Conservation (phyloP, 2,329 filamentous ascomycete species). For the Aspergillus transmontanensis region DNA sequence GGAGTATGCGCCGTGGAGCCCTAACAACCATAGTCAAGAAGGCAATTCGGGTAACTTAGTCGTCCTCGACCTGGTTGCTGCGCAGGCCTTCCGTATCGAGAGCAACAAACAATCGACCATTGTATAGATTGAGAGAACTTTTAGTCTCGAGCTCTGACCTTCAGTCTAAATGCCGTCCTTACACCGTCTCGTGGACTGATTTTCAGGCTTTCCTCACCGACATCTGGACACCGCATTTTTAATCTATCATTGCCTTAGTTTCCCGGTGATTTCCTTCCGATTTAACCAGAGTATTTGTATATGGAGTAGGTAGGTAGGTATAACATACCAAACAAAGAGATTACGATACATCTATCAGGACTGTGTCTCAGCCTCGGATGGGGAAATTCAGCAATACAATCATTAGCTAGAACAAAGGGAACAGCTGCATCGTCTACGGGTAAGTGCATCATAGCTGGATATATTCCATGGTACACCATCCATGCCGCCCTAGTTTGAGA, state of each 20-base stretch:
- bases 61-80: conserved; percentile 21
- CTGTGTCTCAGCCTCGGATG: not conserved
- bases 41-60: conserved; percentile 21
- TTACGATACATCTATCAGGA: not conserved
- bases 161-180: not conserved
- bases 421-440: conserved; percentile 16
- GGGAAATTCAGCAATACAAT: not conserved
- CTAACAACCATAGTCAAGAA: not conserved
- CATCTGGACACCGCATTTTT: not conserved
- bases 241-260: not conserved
- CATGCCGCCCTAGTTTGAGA: conserved; percentile 2
- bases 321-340: not conserved
- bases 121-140: not conserved
- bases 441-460: conserved; percentile 19
- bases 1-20: conserved; percentile 12
- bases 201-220: conserved; percentile 1
- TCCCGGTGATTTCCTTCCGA: not conserved
- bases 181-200: conserved; percentile 8
- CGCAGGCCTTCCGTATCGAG: conserved; percentile 14
- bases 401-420: not conserved
- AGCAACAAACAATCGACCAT: conserved; percentile 17
- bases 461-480: conserved; percentile 16
- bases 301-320: not conserved
- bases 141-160: conserved; percentile 1
- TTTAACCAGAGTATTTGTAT: not conserved